Percentiles rank a stretch among this genome's conserved stretches.
Evolutionary conservation across 2,329 filamentous ascomycete species (phyloP).

Genomic region (Mycosphaerella arachidis): DNA sequence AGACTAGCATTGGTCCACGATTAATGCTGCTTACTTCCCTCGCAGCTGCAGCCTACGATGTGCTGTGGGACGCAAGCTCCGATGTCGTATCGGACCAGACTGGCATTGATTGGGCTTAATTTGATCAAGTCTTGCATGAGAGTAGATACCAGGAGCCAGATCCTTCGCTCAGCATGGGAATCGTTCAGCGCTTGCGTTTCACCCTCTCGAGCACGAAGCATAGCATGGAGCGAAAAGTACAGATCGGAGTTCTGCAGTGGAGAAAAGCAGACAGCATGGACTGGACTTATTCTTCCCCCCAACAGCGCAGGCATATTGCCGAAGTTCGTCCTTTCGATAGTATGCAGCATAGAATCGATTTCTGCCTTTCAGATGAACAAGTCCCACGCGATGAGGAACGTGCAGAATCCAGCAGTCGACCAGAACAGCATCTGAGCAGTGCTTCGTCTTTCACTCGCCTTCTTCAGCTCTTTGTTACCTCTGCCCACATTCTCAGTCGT

Average conservation of each 20-base stretch:
- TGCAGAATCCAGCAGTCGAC: slow-evolving; percentile 44
- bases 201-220: background rate
- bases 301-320: too few species aligned
- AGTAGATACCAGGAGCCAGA: slow-evolving; percentile 1
- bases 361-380: slow-evolving; percentile 39
- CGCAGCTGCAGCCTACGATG: background rate
- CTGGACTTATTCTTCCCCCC: too few species aligned
- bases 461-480: slow-evolving; percentile 87
- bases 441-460: slow-evolving; percentile 58
- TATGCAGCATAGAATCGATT: background rate
- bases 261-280: background rate
- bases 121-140: slow-evolving; percentile 9
- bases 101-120: slow-evolving; percentile 13
- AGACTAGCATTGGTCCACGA: background rate
- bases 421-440: slow-evolving; percentile 48
- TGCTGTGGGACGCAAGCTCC: background rate
- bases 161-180: background rate
- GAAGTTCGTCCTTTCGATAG: too few species aligned
- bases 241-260: background rate
- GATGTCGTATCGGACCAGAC: slow-evolving; percentile 3
- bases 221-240: background rate
- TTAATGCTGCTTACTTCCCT: background rate
- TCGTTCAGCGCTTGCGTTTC: background rate
- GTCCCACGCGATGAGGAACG: slow-evolving; percentile 47
- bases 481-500: slow-evolving; percentile 82